phyloP scores from a whole-genome alignment of 164 flowering plant genomes.

The Dillenia suffruticosa region DNA sequence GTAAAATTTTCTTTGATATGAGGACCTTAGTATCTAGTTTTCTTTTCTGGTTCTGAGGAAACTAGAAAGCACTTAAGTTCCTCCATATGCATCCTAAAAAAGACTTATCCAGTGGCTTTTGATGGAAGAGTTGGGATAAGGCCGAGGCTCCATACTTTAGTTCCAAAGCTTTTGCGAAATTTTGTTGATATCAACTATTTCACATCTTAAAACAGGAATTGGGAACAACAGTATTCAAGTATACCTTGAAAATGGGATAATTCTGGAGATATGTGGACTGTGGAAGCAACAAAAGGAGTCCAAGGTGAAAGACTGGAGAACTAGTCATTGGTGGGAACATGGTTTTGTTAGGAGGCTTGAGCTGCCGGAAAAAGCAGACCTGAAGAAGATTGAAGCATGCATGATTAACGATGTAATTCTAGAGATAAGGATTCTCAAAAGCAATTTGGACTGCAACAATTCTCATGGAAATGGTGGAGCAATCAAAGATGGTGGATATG shows the following conservation, averaged over 20 bases:
- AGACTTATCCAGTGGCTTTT: neutral
- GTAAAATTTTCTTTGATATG: no score
- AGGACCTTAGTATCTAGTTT: no score
- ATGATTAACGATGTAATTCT: constrained; percentile 36
- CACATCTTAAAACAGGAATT: constrained; percentile 28
- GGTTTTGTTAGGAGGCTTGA: constrained; percentile 83
- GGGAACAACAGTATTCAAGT: constrained; percentile 36
- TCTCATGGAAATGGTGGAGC: constrained; percentile 18
- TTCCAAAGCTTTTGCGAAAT: neutral
- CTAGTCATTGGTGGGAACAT: constrained; percentile 76
- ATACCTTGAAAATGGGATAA: constrained; percentile 53
- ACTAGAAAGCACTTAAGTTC: no score
- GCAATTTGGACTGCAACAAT: constrained; percentile 11
- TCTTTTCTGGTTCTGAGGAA: no score
- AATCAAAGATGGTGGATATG: constrained; percentile 9
- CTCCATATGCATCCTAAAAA: neutral
- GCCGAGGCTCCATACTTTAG: neutral
- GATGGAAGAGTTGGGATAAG: constrained; percentile 4
- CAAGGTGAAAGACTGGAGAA: constrained; percentile 61
- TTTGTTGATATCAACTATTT: neutral
- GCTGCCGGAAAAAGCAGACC: constrained; percentile 69
- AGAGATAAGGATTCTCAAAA: constrained; percentile 67
- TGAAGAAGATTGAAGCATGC: constrained; percentile 49
- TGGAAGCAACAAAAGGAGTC: constrained; percentile 47
- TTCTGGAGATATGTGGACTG: constrained; percentile 70